Evolutionary conservation across 2,329 filamentous ascomycete species (phyloP).

Genomic region (Parascedosporium putredinis): DNA sequence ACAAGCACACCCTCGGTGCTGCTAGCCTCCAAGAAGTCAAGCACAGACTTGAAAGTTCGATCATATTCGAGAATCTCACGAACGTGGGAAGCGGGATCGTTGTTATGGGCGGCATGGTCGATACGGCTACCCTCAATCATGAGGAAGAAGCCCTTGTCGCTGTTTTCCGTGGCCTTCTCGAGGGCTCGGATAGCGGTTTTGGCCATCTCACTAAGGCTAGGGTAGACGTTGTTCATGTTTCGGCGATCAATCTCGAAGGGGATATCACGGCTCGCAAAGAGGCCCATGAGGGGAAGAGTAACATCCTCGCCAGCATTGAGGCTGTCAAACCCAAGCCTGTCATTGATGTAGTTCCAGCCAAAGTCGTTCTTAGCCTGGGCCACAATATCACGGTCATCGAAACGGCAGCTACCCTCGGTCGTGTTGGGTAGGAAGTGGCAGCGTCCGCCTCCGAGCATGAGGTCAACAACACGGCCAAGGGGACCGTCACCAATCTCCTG

Average conservation of each 20-base stretch:
- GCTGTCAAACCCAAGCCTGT: constrained; percentile 64
- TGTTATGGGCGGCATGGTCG: constrained; percentile 84
- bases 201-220: constrained; percentile 86
- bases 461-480: constrained; percentile 75
- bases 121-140: constrained; percentile 98
- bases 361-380: constrained; percentile 60
- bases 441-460: constrained; percentile 85
- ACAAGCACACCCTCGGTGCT: constrained; percentile 71
- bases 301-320: constrained; percentile 57
- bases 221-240: constrained; percentile 68
- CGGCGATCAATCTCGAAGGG: constrained; percentile 90
- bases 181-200: constrained; percentile 69
- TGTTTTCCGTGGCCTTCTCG: constrained; percentile 68
- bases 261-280: constrained; percentile 74
- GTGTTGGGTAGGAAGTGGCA: constrained; percentile 88
- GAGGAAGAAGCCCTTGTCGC: constrained; percentile 89
- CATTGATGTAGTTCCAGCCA: constrained; percentile 70
- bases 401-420: constrained; percentile 69
- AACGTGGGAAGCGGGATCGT: constrained; percentile 75
- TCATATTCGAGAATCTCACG: constrained; percentile 95
- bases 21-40: constrained; percentile 73
- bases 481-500: constrained; percentile 86
- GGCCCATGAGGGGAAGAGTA: constrained; percentile 71
- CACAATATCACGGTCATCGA: constrained; percentile 67
- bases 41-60: constrained; percentile 67